These are phyloP conservation scores for Cytidiella melzeri DNA, from an alignment of 768 basidiomycete species.

Conservation along the genomic window DNA sequence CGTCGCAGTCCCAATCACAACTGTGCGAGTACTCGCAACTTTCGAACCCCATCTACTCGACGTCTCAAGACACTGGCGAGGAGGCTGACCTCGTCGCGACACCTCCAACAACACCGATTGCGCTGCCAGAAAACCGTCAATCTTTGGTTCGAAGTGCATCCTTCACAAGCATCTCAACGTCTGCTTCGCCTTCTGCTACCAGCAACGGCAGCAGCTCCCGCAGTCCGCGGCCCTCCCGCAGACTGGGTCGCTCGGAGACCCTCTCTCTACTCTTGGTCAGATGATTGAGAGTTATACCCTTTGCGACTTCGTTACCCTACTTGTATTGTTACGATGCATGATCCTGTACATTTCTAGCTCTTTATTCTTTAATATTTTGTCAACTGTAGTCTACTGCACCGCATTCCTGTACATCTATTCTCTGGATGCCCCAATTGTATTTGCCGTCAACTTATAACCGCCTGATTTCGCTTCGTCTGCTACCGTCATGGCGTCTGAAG, in stretches of 20 bases:
- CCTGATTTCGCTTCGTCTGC: no score
- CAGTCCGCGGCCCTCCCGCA: background rate
- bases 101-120: background rate
- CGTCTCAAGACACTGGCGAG: background rate
- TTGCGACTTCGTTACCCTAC: background rate
- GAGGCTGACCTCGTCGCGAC: background rate
- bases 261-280: background rate
- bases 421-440: no score
- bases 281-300: background rate
- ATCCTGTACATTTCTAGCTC: background rate
- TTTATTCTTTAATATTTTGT: background rate
- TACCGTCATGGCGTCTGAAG: conserved; percentile 4
- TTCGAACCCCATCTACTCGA: background rate
- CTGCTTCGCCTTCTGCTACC: background rate
- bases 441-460: no score
- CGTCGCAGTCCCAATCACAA: background rate
- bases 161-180: background rate
- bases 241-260: background rate
- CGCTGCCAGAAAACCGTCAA: background rate
- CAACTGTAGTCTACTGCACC: background rate
- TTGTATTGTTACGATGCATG: background rate
- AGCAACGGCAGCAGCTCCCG: background rate
- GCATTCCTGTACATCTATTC: background rate
- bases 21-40: background rate
- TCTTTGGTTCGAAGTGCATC: background rate